Evolutionary conservation across 176 grass and related monocot species (phyloP).

Genomic region (Carex pumila): DNA sequence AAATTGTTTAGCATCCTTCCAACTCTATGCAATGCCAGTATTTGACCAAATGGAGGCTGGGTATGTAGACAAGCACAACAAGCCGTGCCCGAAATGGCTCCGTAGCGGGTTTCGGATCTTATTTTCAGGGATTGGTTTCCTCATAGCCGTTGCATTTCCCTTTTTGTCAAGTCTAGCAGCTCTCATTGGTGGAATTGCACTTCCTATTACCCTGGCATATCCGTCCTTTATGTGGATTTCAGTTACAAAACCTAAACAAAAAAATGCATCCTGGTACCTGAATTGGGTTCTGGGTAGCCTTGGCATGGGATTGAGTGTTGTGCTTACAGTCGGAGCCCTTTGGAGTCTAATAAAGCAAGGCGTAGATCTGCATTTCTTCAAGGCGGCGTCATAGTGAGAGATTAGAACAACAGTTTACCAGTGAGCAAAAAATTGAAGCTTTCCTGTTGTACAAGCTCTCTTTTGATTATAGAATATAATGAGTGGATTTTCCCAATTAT

Average conservation of each 20-base stretch:
- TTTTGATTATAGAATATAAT: constrained; percentile 1
- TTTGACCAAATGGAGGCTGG: constrained; percentile 85
- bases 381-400: constrained; percentile 4
- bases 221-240: constrained; percentile 97
- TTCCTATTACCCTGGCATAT: constrained; percentile 81
- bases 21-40: constrained; percentile 90
- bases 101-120: constrained; percentile 43
- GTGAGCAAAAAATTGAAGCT: not conserved
- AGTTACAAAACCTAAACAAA: constrained; percentile 57
- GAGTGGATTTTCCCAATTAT: not conserved
- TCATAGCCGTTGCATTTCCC: constrained; percentile 72
- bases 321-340: constrained; percentile 49
- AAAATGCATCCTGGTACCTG: constrained; percentile 42
- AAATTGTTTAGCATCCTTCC: constrained; percentile 75
- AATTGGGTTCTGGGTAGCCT: constrained; percentile 71
- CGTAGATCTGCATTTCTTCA: constrained; percentile 56
- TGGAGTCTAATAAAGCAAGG: constrained; percentile 61
- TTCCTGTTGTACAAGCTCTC: not conserved
- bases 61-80: constrained; percentile 63
- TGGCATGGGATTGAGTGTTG: constrained; percentile 53
- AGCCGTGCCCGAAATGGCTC: constrained; percentile 74
- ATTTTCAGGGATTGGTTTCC: constrained; percentile 43
- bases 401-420: not conserved
- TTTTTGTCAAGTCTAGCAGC: constrained; percentile 66
- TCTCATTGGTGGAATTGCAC: constrained; percentile 57